Evolutionary conservation across 768 basidiomycete genomes (phyloP).

Genomic region (Tylopilus rubrobrunneus): DNA sequence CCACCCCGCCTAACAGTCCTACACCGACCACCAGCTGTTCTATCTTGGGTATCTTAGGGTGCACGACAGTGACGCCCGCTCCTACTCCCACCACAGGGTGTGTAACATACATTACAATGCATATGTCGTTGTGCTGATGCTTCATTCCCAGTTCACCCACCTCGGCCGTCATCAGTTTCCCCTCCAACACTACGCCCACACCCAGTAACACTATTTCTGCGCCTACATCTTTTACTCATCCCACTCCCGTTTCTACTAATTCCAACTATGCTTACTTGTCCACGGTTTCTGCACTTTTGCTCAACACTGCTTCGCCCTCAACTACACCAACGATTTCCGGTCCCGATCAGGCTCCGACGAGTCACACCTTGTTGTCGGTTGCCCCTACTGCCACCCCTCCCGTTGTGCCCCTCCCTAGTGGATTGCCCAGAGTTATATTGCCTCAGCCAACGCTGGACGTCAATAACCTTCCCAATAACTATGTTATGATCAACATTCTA

Average conservation of each 20-base stretch:
- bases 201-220: slow-evolving; percentile 1
- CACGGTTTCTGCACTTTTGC: slow-evolving; percentile 33
- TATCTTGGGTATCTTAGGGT: slow-evolving; percentile 16
- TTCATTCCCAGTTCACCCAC: neutral
- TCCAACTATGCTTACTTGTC: slow-evolving; percentile 34
- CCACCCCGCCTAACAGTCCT: neutral
- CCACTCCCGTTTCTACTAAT: slow-evolving; percentile 11
- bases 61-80: slow-evolving; percentile 10
- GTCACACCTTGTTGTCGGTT: slow-evolving; percentile 19
- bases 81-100: neutral
- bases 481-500: slow-evolving; percentile 58
- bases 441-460: slow-evolving; percentile 31
- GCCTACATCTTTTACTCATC: slow-evolving; percentile 1
- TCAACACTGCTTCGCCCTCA: slow-evolving; percentile 20
- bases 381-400: slow-evolving; percentile 27
- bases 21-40: slow-evolving; percentile 15
- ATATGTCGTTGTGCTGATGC: no score
- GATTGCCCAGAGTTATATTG: slow-evolving; percentile 59
- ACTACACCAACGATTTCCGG: slow-evolving; percentile 27
- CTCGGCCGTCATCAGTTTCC: slow-evolving; percentile 32
- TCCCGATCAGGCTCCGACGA: slow-evolving; percentile 38
- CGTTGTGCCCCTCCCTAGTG: slow-evolving; percentile 46
- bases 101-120: no score
- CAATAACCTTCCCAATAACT: slow-evolving; percentile 34
- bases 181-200: slow-evolving; percentile 14